These are phyloP conservation scores for Diaporthe ilicicola DNA, from an alignment of 2,329 filamentous ascomycete species.

Conservation along the genomic window DNA sequence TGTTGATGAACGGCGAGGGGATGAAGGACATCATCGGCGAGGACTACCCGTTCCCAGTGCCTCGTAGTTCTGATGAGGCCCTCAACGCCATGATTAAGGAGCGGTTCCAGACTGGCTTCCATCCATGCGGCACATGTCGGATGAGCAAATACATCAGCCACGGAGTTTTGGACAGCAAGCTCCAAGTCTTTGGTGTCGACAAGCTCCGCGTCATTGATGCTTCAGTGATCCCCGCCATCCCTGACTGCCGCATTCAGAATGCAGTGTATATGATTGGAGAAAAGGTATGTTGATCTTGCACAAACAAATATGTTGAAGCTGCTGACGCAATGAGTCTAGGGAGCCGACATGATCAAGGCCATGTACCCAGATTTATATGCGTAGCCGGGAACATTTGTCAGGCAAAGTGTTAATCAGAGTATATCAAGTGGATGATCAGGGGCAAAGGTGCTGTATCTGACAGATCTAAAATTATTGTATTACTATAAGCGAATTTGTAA, in stretches of 20 bases:
- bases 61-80: conserved; percentile 59
- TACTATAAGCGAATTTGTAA: too few relatives aligned
- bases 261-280: conserved; percentile 69
- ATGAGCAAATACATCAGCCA: conserved; percentile 60
- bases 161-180: conserved; percentile 59
- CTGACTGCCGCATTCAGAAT: conserved; percentile 66
- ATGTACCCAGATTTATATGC: conserved; percentile 45
- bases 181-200: conserved; percentile 62
- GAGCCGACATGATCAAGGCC: conserved; percentile 56
- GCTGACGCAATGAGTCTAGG: conserved; percentile 30
- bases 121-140: conserved; percentile 65
- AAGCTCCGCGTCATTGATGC: conserved; percentile 64
- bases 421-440: not conserved
- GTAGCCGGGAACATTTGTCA: not conserved
- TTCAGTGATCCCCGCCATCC: conserved; percentile 64
- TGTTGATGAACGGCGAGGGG: conserved; percentile 64
- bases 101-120: conserved; percentile 65
- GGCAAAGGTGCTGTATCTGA: not conserved
- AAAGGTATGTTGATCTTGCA: conserved; percentile 45
- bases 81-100: conserved; percentile 67
- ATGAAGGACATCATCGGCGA: conserved; percentile 61
- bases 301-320: not conserved
- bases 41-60: conserved; percentile 70
- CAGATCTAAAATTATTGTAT: too few relatives aligned
- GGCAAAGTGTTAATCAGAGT: not conserved